These are phyloP conservation scores for Trametes gibbosa DNA, from an alignment of 768 basidiomycete genomes.

Conservation along the genomic window DNA sequence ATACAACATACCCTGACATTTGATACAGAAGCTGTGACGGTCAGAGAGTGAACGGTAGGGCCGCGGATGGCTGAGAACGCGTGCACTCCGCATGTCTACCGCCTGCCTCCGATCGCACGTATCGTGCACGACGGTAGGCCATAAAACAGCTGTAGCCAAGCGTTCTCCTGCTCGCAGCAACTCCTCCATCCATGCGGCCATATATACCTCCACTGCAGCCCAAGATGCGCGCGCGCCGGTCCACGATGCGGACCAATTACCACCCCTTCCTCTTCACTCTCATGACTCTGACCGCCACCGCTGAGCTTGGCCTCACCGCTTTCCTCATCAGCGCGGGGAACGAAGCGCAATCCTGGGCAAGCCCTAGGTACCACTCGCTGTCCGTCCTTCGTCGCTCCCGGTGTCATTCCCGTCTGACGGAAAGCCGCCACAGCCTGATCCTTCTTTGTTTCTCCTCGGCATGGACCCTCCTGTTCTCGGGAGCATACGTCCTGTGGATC, in stretches of 20 bases:
- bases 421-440: conserved; percentile 36
- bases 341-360: conserved; percentile 58
- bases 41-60: neutral
- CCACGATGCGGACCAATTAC: conserved; percentile 19
- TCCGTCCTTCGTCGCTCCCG: conserved; percentile 33
- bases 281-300: conserved; percentile 64
- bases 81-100: conserved; percentile 19
- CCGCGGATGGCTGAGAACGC: neutral
- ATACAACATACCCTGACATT: no score
- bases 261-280: conserved; percentile 41
- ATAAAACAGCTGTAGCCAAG: neutral
- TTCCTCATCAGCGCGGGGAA: conserved; percentile 72
- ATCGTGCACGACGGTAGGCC: conserved; percentile 4
- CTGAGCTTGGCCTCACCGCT: conserved; percentile 72
- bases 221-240: conserved; percentile 17
- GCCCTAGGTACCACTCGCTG: conserved; percentile 62
- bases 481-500: conserved; percentile 70
- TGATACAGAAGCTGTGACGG: neutral
- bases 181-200: neutral
- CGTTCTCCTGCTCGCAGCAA: neutral
- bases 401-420: conserved; percentile 13
- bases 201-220: conserved; percentile 12
- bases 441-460: conserved; percentile 29
- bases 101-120: conserved; percentile 14
- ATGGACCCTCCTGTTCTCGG: conserved; percentile 74